phyloP scores from a whole-genome alignment of 768 basidiomycete genomes.

The Tricholoma saponaceum region DNA sequence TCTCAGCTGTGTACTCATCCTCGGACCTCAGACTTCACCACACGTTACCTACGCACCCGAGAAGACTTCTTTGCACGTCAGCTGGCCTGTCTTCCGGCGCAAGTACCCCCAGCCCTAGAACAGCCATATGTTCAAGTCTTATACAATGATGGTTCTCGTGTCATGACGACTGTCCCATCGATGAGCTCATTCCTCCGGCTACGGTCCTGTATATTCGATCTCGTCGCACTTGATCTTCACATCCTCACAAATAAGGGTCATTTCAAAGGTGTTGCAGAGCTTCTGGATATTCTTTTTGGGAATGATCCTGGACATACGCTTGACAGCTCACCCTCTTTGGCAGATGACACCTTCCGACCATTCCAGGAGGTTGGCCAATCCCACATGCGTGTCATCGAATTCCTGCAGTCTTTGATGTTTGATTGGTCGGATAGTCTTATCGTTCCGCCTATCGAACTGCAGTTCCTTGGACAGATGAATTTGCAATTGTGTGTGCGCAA shows the following conservation, averaged over 20 bases:
- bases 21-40: constrained; percentile 73
- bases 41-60: constrained; percentile 81
- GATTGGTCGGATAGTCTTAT: constrained; percentile 80
- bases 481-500: constrained; percentile 64
- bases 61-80: constrained; percentile 90
- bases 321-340: constrained; percentile 27
- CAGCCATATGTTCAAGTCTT: constrained; percentile 56
- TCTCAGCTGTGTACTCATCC: constrained; percentile 87
- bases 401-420: constrained; percentile 82
- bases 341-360: constrained; percentile 47
- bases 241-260: constrained; percentile 78
- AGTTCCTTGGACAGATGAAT: constrained; percentile 63
- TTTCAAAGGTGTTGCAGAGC: constrained; percentile 63
- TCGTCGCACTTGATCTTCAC: constrained; percentile 85
- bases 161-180: constrained; percentile 62
- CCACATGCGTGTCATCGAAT: constrained; percentile 81
- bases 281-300: constrained; percentile 81
- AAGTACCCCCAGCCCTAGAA: constrained; percentile 45
- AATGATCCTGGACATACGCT: constrained; percentile 48
- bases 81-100: constrained; percentile 69
- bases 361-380: constrained; percentile 80
- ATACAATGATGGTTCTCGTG: constrained; percentile 68
- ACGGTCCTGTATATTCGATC: constrained; percentile 81
- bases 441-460: constrained; percentile 53
- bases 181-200: constrained; percentile 76